Evolutionary conservation across 345 rosid genomes (phyloP).

Genomic region (Psidium friedrichsthalianum): DNA sequence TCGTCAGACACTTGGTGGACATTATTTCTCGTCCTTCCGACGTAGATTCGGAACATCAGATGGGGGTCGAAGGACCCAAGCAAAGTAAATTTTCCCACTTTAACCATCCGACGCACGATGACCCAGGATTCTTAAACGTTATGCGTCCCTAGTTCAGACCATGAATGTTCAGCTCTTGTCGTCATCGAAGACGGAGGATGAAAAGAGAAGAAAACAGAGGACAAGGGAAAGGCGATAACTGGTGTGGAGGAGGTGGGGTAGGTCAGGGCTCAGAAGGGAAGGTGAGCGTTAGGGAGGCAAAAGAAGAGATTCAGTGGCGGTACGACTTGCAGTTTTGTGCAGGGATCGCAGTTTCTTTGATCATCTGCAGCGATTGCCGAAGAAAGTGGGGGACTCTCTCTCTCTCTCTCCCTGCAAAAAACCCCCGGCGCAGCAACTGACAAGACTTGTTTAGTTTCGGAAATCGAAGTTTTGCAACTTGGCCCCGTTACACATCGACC

Average conservation of each 20-base stretch:
- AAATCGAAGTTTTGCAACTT: neutral
- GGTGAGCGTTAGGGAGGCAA: neutral
- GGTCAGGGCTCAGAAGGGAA: neutral
- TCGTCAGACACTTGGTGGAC: neutral
- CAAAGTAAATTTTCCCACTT: neutral
- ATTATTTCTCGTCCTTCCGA: neutral
- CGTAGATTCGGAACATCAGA: neutral
- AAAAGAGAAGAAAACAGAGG: neutral
- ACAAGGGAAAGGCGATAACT: neutral
- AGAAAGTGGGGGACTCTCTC: slow-evolving; percentile 5
- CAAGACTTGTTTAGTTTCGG: neutral
- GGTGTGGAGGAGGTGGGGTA: neutral
- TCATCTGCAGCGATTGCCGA: neutral
- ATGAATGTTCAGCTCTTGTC: no score
- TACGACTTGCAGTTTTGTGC: neutral
- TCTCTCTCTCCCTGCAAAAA: neutral
- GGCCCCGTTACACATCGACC: neutral
- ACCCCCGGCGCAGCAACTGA: neutral
- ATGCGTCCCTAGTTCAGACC: neutral
- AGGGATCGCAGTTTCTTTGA: neutral
- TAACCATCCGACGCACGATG: neutral
- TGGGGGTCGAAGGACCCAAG: neutral
- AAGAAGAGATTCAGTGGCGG: neutral
- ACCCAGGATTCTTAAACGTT: neutral
- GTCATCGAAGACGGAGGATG: neutral